A percentile compares a stretch with the other conserved stretches of the same genome.
These are phyloP conservation scores for Ambrosia artemisiifolia DNA, from an alignment of 129 eudicot genomes.

Conservation along the genomic window DNA sequence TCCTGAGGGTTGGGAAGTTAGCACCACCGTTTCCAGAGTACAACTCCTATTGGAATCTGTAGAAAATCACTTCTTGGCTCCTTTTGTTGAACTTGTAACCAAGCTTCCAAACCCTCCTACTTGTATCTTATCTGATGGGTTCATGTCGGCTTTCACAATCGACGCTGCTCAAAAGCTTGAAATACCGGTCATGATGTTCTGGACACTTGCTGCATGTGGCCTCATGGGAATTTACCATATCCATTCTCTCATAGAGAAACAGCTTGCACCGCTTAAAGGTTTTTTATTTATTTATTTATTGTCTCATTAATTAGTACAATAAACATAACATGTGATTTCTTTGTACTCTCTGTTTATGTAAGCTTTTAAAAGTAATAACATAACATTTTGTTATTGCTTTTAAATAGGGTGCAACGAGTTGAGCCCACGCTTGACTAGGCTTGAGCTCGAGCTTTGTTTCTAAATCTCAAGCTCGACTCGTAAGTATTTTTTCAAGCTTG, in stretches of 20 bases:
- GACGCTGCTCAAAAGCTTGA: conserved; percentile 8
- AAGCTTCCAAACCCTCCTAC: background rate
- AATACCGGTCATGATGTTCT: background rate
- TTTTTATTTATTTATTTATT: too few relatives aligned
- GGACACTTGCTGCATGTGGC: conserved; percentile 2
- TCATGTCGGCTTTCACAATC: background rate
- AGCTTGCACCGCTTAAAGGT: conserved; percentile 7
- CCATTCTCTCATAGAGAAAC: background rate
- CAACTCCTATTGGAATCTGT: background rate
- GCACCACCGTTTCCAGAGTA: background rate
- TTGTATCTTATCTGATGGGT: background rate
- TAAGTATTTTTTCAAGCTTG: too few relatives aligned
- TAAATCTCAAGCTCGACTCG: too few relatives aligned
- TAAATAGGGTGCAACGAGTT: too few relatives aligned
- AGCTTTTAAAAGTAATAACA: too few relatives aligned
- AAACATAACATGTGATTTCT: too few relatives aligned
- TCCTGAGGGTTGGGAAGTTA: background rate
- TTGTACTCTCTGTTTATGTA: too few relatives aligned
- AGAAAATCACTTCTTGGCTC: background rate
- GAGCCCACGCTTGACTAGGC: too few relatives aligned
- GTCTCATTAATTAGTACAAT: too few relatives aligned
- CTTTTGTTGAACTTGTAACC: background rate
- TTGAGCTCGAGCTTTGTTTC: too few relatives aligned
- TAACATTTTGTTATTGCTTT: too few relatives aligned
- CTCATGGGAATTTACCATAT: conserved; percentile 1